Evolutionary conservation across 352 stramenopile genomes (phyloP).

Genomic region (Plasmopara viticola): DNA sequence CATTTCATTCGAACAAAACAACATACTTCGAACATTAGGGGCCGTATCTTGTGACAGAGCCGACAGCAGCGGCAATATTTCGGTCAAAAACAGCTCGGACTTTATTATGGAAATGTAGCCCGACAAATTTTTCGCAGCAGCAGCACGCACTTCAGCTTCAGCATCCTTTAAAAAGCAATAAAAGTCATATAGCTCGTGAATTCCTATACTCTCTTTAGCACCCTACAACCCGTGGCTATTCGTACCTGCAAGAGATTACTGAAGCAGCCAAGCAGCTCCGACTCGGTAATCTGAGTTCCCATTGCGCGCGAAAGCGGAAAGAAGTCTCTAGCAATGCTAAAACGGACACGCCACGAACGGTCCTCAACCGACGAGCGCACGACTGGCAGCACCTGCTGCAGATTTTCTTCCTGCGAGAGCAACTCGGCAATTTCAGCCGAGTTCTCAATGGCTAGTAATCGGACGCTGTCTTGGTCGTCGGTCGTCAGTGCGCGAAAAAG

Average conservation of each 20-base stretch:
- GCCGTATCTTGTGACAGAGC: conserved; percentile 90
- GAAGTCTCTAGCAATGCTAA: conserved; percentile 93
- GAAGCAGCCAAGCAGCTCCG: conserved; percentile 88
- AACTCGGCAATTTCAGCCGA: conserved; percentile 69
- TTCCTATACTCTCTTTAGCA: too few relatives aligned
- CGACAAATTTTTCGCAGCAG: conserved; percentile 89
- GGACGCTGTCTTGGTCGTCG: conserved; percentile 93
- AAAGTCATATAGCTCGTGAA: not conserved
- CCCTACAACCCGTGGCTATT: too few relatives aligned
- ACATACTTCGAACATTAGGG: conserved; percentile 75
- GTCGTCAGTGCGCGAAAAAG: conserved; percentile 85
- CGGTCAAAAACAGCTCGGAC: conserved; percentile 82
- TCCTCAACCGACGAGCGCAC: conserved; percentile 75
- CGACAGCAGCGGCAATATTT: conserved; percentile 88
- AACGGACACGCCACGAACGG: conserved; percentile 90
- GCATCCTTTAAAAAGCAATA: conserved; percentile 45
- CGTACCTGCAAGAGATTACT: conserved; percentile 82
- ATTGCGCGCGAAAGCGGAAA: conserved; percentile 79
- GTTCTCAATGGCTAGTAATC: conserved; percentile 88
- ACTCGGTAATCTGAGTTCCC: conserved; percentile 73
- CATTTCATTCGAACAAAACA: not conserved
- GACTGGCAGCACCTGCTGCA: conserved; percentile 63
- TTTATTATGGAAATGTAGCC: conserved; percentile 91
- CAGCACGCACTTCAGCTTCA: conserved; percentile 91
- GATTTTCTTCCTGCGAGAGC: conserved; percentile 72